Evolutionary conservation across 73 alveolate genomes (phyloP).

Genomic region (Tetrahymena elliotti): DNA sequence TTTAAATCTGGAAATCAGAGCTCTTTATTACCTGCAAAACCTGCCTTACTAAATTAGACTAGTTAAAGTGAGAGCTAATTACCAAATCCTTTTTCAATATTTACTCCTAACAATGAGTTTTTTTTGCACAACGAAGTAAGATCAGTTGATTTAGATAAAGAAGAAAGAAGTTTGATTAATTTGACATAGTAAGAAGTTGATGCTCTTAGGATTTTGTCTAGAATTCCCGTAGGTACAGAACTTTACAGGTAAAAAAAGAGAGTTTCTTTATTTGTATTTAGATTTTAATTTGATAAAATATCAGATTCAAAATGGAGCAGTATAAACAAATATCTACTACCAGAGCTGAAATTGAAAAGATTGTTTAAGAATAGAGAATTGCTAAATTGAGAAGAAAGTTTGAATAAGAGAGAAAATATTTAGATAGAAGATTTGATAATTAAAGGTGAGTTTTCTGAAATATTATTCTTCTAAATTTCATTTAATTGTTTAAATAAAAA

Average conservation of each 20-base stretch:
- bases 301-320: slow-evolving; percentile 70
- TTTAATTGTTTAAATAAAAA: not conserved
- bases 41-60: too few species aligned
- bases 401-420: slow-evolving; percentile 63
- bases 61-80: not conserved
- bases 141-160: slow-evolving; percentile 70
- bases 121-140: slow-evolving; percentile 43
- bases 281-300: not conserved
- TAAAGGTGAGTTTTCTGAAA: slow-evolving; percentile 13
- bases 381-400: slow-evolving; percentile 72
- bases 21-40: too few species aligned
- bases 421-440: slow-evolving; percentile 57
- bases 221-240: slow-evolving; percentile 73
- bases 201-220: slow-evolving; percentile 61
- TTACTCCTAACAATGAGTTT: slow-evolving; percentile 58
- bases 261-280: not conserved
- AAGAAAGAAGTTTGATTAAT: slow-evolving; percentile 76
- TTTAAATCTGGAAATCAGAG: not conserved
- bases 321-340: slow-evolving; percentile 67
- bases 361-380: slow-evolving; percentile 71
- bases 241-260: slow-evolving; percentile 19
- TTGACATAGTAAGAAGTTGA: slow-evolving; percentile 67
- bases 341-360: slow-evolving; percentile 79
- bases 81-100: not conserved
- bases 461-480: too few species aligned